Conservation (phyloP, 495 filamentous ascomycete genomes). For the Darksidea phi region DNA sequence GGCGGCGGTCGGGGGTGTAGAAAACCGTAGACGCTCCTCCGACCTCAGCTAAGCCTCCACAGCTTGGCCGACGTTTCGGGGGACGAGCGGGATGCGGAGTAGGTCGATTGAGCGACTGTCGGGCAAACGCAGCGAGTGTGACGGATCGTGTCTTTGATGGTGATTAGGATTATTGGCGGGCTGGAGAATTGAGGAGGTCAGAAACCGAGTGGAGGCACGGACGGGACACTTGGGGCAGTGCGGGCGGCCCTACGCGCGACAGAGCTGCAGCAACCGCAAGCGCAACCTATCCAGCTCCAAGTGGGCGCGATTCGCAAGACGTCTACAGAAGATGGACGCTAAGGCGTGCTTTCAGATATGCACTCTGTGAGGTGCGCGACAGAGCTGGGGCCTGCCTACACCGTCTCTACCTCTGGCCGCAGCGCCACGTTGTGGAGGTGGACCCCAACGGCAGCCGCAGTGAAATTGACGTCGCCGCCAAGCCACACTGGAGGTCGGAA, state of each 20-base stretch:
- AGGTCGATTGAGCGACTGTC: background rate
- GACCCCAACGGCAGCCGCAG: background rate
- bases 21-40: slow-evolving; percentile 2
- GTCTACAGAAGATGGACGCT: background rate
- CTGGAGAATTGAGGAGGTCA: slow-evolving; percentile 1
- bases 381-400: too few relatives aligned
- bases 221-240: slow-evolving; percentile 18
- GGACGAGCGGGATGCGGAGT: background rate
- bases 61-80: slow-evolving; percentile 31
- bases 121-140: background rate
- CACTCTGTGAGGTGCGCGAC: background rate
- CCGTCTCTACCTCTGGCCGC: background rate
- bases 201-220: slow-evolving; percentile 6
- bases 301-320: too few relatives aligned
- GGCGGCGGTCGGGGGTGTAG: slow-evolving; percentile 7
- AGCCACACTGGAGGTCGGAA: background rate
- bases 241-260: slow-evolving; percentile 8
- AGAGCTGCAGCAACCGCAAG: slow-evolving; percentile 19
- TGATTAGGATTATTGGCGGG: background rate
- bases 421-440: background rate
- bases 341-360: background rate
- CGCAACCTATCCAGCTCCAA: too few relatives aligned
- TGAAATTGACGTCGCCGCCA: slow-evolving; percentile 8
- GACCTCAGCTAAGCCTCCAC: slow-evolving; percentile 27
- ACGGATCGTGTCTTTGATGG: background rate